Evolutionary conservation across 768 basidiomycete species (phyloP).

Genomic region (Lyophyllum decastes): DNA sequence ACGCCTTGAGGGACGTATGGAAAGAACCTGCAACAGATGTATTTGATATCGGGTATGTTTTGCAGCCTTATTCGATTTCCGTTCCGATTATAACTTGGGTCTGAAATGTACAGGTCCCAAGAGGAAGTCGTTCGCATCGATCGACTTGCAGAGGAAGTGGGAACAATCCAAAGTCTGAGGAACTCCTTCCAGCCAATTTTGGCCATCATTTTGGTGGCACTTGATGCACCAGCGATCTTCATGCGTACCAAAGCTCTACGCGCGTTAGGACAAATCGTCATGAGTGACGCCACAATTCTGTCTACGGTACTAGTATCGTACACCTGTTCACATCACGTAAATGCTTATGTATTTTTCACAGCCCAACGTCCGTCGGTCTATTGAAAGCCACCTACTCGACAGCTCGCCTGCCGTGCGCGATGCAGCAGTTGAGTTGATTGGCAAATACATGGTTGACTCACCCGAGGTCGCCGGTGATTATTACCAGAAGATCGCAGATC

Average conservation of each 20-base stretch:
- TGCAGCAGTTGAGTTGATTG: slow-evolving; percentile 94
- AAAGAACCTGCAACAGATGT: slow-evolving; percentile 67
- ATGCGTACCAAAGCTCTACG: slow-evolving; percentile 94
- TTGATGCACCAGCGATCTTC: slow-evolving; percentile 86
- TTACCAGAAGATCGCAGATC: slow-evolving; percentile 83
- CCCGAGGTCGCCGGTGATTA: slow-evolving; percentile 90
- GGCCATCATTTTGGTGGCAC: slow-evolving; percentile 71
- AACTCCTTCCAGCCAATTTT: slow-evolving; percentile 86
- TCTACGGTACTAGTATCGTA: slow-evolving; percentile 51
- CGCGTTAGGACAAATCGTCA: slow-evolving; percentile 87
- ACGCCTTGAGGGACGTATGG: slow-evolving; percentile 74
- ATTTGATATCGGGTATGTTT: slow-evolving; percentile 76
- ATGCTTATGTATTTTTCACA: slow-evolving; percentile 27
- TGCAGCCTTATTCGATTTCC: neutral
- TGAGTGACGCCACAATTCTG: slow-evolving; percentile 84
- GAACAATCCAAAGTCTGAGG: slow-evolving; percentile 71
- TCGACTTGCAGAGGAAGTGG: slow-evolving; percentile 71
- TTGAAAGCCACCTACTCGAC: slow-evolving; percentile 89
- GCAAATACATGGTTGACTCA: slow-evolving; percentile 93
- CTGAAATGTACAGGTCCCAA: slow-evolving; percentile 50
- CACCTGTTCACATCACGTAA: neutral
- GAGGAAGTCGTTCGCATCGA: slow-evolving; percentile 74
- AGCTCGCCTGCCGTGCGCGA: slow-evolving; percentile 94
- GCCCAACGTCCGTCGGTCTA: slow-evolving; percentile 79
- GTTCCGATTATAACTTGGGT: neutral